phyloP scores from a whole-genome alignment of 257 asterid genomes.

The Lithospermum erythrorhizon region DNA sequence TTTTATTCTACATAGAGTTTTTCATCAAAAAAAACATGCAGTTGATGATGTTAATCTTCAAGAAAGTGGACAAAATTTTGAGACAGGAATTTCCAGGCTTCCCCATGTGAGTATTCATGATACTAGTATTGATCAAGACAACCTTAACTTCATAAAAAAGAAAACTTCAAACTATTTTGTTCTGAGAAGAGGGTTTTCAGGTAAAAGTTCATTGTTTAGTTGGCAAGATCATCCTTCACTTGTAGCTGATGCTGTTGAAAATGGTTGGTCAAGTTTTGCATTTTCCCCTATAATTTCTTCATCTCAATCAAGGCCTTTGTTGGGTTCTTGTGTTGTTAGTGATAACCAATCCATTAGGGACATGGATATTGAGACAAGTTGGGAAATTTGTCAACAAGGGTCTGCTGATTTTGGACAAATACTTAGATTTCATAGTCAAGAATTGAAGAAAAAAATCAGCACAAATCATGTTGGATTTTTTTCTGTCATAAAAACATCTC shows the following conservation, averaged over 20 bases:
- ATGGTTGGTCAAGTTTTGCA: conserved; percentile 83
- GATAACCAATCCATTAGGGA: conserved; percentile 16
- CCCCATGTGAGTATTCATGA: background rate
- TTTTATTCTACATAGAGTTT: background rate
- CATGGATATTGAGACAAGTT: conserved; percentile 34
- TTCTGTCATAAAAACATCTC: conserved; percentile 41
- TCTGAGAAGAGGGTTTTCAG: background rate
- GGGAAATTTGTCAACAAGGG: conserved; percentile 76
- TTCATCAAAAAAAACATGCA: background rate
- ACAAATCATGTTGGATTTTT: conserved; percentile 12
- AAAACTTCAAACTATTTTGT: background rate
- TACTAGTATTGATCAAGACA: background rate
- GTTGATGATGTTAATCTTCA: background rate
- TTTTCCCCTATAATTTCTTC: conserved; percentile 29
- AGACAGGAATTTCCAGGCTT: background rate
- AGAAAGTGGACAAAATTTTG: background rate
- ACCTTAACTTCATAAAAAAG: background rate
- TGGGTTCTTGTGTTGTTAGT: conserved; percentile 32
- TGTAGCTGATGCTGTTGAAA: conserved; percentile 74
- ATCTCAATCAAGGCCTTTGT: conserved; percentile 37
- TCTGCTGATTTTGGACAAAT: conserved; percentile 81
- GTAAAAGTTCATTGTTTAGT: conserved; percentile 18
- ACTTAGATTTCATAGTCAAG: conserved; percentile 41
- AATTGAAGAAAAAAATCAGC: conserved; percentile 9
- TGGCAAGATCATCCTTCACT: conserved; percentile 82